Percentiles rank a stretch among this genome's conserved stretches.
Evolutionary conservation across 257 asterid species (phyloP).

Genomic region (Plantago ovata): DNA sequence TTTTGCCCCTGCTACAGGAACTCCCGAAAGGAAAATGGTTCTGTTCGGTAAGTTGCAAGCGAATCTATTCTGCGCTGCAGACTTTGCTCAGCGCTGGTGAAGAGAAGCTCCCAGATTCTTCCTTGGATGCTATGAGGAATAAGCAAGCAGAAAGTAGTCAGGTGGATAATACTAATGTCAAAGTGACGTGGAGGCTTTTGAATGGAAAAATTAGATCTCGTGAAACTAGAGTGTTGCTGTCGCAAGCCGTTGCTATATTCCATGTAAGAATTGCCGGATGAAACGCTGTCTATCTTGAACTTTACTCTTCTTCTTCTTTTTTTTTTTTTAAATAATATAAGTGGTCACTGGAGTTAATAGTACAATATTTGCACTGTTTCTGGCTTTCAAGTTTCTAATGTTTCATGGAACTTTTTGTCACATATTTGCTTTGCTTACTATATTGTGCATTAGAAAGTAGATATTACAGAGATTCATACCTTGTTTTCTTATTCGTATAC

Average conservation of each 20-base stretch:
- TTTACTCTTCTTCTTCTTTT: not conserved
- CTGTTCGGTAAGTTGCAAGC: slow-evolving; percentile 73
- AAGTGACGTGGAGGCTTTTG: slow-evolving; percentile 91
- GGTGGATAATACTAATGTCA: slow-evolving; percentile 40
- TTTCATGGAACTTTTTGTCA: not conserved
- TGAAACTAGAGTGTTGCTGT: slow-evolving; percentile 72
- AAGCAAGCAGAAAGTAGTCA: slow-evolving; percentile 34
- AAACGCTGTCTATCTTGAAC: slow-evolving; percentile 6
- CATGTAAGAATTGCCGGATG: slow-evolving; percentile 57
- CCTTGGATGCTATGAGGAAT: slow-evolving; percentile 54
- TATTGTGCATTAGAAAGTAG: not conserved
- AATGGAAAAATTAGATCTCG: slow-evolving; percentile 76
- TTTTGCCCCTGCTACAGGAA: slow-evolving; percentile 46
- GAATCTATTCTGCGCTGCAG: slow-evolving; percentile 66
- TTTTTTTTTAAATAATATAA: slow-evolving; percentile 1
- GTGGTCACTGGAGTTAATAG: slow-evolving; percentile 1
- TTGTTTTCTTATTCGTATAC: not conserved
- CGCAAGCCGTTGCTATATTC: slow-evolving; percentile 92
- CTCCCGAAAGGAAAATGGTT: slow-evolving; percentile 98
- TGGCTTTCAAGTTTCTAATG: not conserved
- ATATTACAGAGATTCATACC: not conserved
- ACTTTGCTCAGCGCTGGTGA: slow-evolving; percentile 64
- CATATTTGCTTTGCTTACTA: slow-evolving; percentile 1
- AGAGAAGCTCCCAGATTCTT: slow-evolving; percentile 70
- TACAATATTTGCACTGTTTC: not conserved